A percentile compares a stretch with the other conserved stretches of the same genome.
Evolutionary conservation across 805 yeast species (phyloP).

Genomic region (Saccharomyces jurei): DNA sequence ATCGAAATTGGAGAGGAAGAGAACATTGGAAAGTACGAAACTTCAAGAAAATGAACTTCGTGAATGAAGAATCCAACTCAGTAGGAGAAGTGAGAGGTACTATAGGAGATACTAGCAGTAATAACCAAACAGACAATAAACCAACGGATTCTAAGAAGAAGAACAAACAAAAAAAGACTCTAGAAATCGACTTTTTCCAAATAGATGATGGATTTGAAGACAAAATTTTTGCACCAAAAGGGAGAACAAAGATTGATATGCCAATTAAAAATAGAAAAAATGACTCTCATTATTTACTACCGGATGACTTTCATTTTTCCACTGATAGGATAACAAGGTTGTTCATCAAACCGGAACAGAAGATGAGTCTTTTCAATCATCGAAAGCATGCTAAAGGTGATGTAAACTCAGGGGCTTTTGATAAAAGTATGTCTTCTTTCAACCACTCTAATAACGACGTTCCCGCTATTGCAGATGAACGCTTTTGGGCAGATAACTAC

Average conservation of each 20-base stretch:
- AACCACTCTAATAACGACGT: conserved; percentile 8
- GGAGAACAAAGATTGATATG: conserved; percentile 30
- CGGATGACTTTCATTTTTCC: conserved; percentile 66
- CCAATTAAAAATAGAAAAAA: conserved; percentile 37
- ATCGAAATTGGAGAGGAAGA: conserved; percentile 79
- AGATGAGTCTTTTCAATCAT: conserved; percentile 31
- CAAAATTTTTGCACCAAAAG: conserved; percentile 35
- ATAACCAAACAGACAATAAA: neutral
- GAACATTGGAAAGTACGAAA: conserved; percentile 83
- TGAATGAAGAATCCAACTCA: neutral
- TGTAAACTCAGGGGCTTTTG: neutral
- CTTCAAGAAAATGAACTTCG: conserved; percentile 34
- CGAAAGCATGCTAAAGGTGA: conserved; percentile 3
- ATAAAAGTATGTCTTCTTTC: neutral
- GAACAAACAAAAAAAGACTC: conserved; percentile 31
- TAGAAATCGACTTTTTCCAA: conserved; percentile 38
- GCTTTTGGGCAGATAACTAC: conserved; percentile 65
- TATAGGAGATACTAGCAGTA: conserved; percentile 1
- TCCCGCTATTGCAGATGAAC: conserved; percentile 48
- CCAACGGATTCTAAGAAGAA: conserved; percentile 2
- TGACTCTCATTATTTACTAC: conserved; percentile 44
- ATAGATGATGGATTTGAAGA: conserved; percentile 34
- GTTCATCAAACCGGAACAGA: conserved; percentile 56
- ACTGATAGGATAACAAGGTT: conserved; percentile 59
- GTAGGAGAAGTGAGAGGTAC: neutral